Conservation (phyloP, 345 rosid species). For the Combretum micranthum region DNA sequence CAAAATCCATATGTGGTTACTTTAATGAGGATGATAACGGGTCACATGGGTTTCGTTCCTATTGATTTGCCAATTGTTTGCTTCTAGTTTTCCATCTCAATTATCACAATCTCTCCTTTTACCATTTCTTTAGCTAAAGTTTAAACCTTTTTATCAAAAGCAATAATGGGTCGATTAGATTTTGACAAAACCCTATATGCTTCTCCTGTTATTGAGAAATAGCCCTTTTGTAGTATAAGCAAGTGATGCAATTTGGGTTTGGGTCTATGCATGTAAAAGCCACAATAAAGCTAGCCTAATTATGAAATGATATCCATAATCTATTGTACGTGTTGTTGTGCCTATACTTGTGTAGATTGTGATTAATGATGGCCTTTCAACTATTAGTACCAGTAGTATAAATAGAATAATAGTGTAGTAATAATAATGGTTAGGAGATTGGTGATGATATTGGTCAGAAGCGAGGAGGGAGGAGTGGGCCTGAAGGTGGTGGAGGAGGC, state of each 20-base stretch:
- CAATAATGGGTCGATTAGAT: constrained; percentile 16
- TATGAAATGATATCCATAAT: constrained; percentile 19
- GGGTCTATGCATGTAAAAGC: constrained; percentile 30
- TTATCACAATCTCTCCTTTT: too few species aligned
- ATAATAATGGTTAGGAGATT: too few species aligned
- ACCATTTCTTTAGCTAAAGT: too few species aligned
- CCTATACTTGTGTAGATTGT: constrained; percentile 36
- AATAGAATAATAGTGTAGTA: constrained; percentile 12
- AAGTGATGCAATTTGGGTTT: constrained; percentile 24
- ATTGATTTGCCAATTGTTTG: too few species aligned
- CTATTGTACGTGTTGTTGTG: constrained; percentile 16
- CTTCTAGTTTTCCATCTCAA: too few species aligned
- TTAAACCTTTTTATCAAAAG: too few species aligned
- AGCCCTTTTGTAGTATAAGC: constrained; percentile 25
- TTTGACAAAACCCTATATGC: background rate
- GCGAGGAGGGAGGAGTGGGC: too few species aligned
- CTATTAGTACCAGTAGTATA: constrained; percentile 13
- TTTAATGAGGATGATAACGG: too few species aligned
- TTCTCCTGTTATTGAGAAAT: constrained; percentile 31
- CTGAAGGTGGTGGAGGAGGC: too few species aligned
- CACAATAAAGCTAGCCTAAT: constrained; percentile 24
- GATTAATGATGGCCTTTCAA: constrained; percentile 7
- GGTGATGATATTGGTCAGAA: too few species aligned
- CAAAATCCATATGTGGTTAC: too few species aligned
- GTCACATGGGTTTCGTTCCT: too few species aligned